phyloP scores from a whole-genome alignment of 805 yeast species.

The Candida quercuum region DNA sequence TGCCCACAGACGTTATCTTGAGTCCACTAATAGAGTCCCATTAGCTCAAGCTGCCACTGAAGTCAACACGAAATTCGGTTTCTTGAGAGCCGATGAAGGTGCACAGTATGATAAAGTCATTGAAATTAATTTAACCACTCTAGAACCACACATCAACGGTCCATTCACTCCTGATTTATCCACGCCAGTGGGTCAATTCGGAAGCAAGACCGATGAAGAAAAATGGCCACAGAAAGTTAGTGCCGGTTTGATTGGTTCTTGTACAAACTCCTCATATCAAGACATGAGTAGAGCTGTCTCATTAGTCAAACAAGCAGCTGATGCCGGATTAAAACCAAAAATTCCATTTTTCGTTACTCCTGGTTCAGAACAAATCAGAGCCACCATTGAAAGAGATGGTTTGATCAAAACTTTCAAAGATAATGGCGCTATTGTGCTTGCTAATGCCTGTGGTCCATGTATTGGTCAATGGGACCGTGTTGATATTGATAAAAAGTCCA shows the following conservation, averaged over 20 bases:
- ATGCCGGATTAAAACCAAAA: slow-evolving; percentile 84
- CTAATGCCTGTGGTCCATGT: slow-evolving; percentile 99
- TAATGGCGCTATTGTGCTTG: slow-evolving; percentile 87
- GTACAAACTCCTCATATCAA: slow-evolving; percentile 97
- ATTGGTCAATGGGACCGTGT: slow-evolving; percentile 99
- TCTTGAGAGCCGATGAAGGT: slow-evolving; percentile 79
- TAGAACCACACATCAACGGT: slow-evolving; percentile 96
- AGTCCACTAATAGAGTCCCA: slow-evolving; percentile 78
- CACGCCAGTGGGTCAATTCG: slow-evolving; percentile 83
- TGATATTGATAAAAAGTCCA: slow-evolving; percentile 59
- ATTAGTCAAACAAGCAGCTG: slow-evolving; percentile 79
- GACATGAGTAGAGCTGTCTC: slow-evolving; percentile 97
- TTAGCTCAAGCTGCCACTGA: slow-evolving; percentile 76
- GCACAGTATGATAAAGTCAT: slow-evolving; percentile 89
- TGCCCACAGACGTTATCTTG: slow-evolving; percentile 71
- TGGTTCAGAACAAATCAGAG: slow-evolving; percentile 97
- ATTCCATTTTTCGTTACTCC: slow-evolving; percentile 94
- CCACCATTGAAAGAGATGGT: slow-evolving; percentile 95
- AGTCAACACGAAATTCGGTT: slow-evolving; percentile 48
- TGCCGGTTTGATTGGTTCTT: slow-evolving; percentile 96
- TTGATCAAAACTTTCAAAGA: slow-evolving; percentile 72
- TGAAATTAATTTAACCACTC: slow-evolving; percentile 78
- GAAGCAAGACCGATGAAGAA: slow-evolving; percentile 60
- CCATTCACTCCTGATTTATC: slow-evolving; percentile 98
- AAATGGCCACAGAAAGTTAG: slow-evolving; percentile 84